Conservation (phyloP, 2,329 filamentous ascomycete genomes). For the Aspergillus pseudoglaucus region DNA sequence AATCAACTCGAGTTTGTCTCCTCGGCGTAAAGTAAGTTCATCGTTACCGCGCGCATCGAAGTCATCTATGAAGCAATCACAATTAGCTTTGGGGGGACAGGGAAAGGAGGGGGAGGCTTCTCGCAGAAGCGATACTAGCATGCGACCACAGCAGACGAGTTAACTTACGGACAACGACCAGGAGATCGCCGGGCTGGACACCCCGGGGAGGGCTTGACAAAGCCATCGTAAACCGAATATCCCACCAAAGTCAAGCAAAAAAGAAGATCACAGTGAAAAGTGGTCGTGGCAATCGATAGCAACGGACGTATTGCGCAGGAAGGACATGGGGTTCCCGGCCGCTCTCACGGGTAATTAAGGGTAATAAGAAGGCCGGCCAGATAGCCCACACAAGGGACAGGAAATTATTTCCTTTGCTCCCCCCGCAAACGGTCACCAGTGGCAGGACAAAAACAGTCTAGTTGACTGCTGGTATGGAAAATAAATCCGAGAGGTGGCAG, state of each 20-base stretch:
- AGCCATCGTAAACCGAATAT: conserved; percentile 22
- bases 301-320: conserved; percentile 20
- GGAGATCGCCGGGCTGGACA: conserved; percentile 36
- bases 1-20: conserved; percentile 57
- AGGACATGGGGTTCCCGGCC: conserved; percentile 25
- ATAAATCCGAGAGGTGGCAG: conserved; percentile 1
- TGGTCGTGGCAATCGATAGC: conserved; percentile 6
- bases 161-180: conserved; percentile 42
- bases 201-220: conserved; percentile 28
- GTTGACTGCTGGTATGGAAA: neutral
- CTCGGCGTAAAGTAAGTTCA: conserved; percentile 81
- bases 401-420: neutral
- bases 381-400: neutral
- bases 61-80: conserved; percentile 60
- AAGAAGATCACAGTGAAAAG: too few species aligned
- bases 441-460: neutral
- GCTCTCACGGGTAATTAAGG: conserved; percentile 13
- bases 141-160: conserved; percentile 6
- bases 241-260: too few species aligned
- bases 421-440: neutral
- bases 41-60: conserved; percentile 87
- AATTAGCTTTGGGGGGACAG: conserved; percentile 5
- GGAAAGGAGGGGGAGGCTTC: conserved; percentile 7
- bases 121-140: conserved; percentile 1
- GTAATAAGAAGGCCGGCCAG: neutral